phyloP scores from a whole-genome alignment of 1,284 basidiomycete genomes.

The Pulchroboletus neoregius region DNA sequence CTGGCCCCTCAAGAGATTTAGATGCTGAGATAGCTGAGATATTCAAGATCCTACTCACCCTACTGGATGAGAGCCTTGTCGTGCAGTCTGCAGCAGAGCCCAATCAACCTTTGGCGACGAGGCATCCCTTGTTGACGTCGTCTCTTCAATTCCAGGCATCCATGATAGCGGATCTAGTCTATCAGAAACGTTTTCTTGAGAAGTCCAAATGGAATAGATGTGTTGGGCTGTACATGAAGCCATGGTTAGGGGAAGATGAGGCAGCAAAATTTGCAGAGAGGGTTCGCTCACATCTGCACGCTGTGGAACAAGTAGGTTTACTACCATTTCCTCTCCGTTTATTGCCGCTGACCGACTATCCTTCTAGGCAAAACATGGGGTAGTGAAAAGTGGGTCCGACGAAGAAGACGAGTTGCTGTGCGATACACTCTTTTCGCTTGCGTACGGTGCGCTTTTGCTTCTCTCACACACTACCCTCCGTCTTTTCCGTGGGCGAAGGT shows the following conservation, averaged over 20 bases:
- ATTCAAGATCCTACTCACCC: constrained; percentile 53
- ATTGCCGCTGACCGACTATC: constrained; percentile 9
- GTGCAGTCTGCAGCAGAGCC: constrained; percentile 40
- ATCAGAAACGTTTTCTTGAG: constrained; percentile 64
- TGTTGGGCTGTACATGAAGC: constrained; percentile 65
- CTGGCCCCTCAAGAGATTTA: constrained; percentile 65
- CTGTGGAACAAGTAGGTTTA: constrained; percentile 61
- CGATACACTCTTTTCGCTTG: constrained; percentile 93
- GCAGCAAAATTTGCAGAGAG: constrained; percentile 55
- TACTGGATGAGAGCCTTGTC: constrained; percentile 53
- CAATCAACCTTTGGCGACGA: constrained; percentile 44
- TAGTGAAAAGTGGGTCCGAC: constrained; percentile 42
- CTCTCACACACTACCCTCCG: constrained; percentile 94
- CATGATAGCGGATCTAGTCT: constrained; percentile 75
- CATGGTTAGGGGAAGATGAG: constrained; percentile 58
- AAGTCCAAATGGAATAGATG: constrained; percentile 68
- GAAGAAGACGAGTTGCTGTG: constrained; percentile 87
- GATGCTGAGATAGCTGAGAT: constrained; percentile 56
- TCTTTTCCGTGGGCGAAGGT: constrained; percentile 86
- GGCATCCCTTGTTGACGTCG: constrained; percentile 46
- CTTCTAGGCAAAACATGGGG: constrained; percentile 51
- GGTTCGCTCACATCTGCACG: constrained; percentile 70
- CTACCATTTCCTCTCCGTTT: constrained; percentile 8
- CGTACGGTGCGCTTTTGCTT: constrained; percentile 92
- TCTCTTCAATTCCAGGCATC: constrained; percentile 71